These are phyloP conservation scores for Diospyros lotus DNA, from an alignment of 148 eudicot genomes.

Conservation along the genomic window DNA sequence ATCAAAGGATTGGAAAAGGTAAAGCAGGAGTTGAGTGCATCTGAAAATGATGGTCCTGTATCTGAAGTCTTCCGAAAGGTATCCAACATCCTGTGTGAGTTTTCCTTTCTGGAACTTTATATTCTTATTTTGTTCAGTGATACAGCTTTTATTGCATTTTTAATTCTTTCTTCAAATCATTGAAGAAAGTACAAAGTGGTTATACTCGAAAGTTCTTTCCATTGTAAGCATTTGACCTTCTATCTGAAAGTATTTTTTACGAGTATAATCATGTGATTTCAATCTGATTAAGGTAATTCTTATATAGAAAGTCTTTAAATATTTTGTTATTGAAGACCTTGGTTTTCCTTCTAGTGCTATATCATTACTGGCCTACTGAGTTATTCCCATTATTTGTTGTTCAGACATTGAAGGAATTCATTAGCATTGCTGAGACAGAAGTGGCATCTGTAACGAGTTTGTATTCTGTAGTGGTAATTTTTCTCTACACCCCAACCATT, in stretches of 20 bases:
- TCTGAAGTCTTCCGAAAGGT: conserved; percentile 83
- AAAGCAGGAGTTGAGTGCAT: conserved; percentile 75
- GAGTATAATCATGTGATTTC: background rate
- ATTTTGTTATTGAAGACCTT: background rate
- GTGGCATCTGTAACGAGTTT: conserved; percentile 66
- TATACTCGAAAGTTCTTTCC: background rate
- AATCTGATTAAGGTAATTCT: background rate
- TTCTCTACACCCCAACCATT: conserved; percentile 8
- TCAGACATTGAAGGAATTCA: conserved; percentile 69
- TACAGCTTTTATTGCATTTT: background rate
- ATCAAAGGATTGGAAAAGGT: conserved; percentile 88
- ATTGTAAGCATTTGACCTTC: background rate
- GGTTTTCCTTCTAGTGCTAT: background rate
- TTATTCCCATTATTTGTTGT: conserved; percentile 1
- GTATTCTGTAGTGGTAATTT: conserved; percentile 70
- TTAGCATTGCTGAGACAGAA: conserved; percentile 63
- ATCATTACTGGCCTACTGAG: background rate
- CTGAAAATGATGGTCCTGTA: conserved; percentile 92
- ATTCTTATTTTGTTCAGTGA: background rate
- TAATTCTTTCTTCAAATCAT: background rate
- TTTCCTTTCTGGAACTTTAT: conserved; percentile 3
- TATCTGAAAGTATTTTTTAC: background rate
- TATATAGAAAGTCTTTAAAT: background rate
- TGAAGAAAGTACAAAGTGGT: background rate
- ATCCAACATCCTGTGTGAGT: conserved; percentile 5